These are phyloP conservation scores for Marasmius oreades DNA, from an alignment of 1,284 basidiomycete genomes.

Conservation along the genomic window DNA sequence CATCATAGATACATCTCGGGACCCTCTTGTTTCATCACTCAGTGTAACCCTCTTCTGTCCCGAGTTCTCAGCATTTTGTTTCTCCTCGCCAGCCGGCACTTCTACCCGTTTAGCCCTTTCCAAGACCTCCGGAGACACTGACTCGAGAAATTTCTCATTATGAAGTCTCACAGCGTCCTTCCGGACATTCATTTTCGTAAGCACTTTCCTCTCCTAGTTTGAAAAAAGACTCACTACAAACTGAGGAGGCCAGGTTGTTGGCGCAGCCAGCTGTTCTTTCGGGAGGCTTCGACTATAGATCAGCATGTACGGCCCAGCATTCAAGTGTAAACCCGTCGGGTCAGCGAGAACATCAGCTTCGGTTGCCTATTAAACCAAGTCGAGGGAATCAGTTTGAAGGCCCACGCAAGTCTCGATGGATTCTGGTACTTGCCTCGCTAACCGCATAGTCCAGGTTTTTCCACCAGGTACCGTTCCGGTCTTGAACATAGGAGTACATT, in stretches of 20 bases:
- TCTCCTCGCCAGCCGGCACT: not conserved
- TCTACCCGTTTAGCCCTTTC: not conserved
- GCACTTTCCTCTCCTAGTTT: not conserved
- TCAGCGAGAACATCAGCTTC: conserved; percentile 68
- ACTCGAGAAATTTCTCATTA: conserved; percentile 31
- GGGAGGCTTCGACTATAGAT: conserved; percentile 57
- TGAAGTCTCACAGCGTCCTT: conserved; percentile 23
- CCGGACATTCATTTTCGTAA: not conserved
- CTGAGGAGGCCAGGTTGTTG: conserved; percentile 34
- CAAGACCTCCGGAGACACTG: conserved; percentile 26
- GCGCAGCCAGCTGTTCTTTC: conserved; percentile 32
- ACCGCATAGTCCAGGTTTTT: conserved; percentile 72
- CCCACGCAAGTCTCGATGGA: not conserved
- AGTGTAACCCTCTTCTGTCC: conserved; percentile 6
- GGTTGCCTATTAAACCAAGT: conserved; percentile 45
- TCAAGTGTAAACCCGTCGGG: conserved; percentile 62
- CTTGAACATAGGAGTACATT: conserved; percentile 71
- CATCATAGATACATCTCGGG: conserved; percentile 4
- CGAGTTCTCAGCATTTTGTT: not conserved
- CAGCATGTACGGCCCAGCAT: conserved; percentile 70
- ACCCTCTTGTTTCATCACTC: conserved; percentile 17
- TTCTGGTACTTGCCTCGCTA: conserved; percentile 49
- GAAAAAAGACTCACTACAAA: conserved; percentile 31
- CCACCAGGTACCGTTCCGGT: conserved; percentile 63
- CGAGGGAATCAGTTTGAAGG: not conserved